Evolutionary conservation across 1,139 yeast genomes (phyloP).

Genomic region (Candida glucosophila): DNA sequence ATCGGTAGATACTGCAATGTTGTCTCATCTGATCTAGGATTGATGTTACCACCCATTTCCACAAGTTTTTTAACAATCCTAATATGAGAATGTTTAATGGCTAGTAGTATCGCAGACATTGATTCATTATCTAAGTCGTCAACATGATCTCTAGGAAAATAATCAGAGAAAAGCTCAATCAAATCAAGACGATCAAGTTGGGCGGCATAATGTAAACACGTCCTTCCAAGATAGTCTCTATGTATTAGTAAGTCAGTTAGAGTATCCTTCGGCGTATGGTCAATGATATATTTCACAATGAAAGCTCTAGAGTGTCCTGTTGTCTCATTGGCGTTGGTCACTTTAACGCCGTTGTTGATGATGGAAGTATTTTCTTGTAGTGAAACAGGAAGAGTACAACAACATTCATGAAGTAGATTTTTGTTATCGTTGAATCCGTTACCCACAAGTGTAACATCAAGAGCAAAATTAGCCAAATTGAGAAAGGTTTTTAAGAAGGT

Average conservation of each 20-base stretch:
- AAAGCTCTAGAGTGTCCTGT: slow-evolving; percentile 35
- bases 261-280: slow-evolving; percentile 12
- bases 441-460: slow-evolving; percentile 30
- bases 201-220: slow-evolving; percentile 84
- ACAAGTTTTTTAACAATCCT: slow-evolving; percentile 38
- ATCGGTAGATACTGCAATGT: slow-evolving; percentile 68
- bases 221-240: slow-evolving; percentile 65
- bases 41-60: slow-evolving; percentile 46
- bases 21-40: slow-evolving; percentile 42
- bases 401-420: slow-evolving; percentile 37
- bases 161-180: slow-evolving; percentile 34
- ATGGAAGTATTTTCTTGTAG: slow-evolving; percentile 25
- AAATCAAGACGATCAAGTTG: slow-evolving; percentile 56
- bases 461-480: slow-evolving; percentile 30
- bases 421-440: slow-evolving; percentile 27
- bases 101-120: slow-evolving; percentile 71
- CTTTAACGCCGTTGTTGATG: slow-evolving; percentile 40
- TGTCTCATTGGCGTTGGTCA: slow-evolving; percentile 31
- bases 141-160: slow-evolving; percentile 27
- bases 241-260: slow-evolving; percentile 22
- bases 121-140: slow-evolving; percentile 63
- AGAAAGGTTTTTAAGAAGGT: slow-evolving; percentile 38
- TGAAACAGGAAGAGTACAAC: slow-evolving; percentile 28
- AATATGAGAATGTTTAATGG: slow-evolving; percentile 64
- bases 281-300: slow-evolving; percentile 26